These are phyloP conservation scores for Solanum hybrid DNA, from an alignment of 305 asterid species.

Conservation along the genomic window DNA sequence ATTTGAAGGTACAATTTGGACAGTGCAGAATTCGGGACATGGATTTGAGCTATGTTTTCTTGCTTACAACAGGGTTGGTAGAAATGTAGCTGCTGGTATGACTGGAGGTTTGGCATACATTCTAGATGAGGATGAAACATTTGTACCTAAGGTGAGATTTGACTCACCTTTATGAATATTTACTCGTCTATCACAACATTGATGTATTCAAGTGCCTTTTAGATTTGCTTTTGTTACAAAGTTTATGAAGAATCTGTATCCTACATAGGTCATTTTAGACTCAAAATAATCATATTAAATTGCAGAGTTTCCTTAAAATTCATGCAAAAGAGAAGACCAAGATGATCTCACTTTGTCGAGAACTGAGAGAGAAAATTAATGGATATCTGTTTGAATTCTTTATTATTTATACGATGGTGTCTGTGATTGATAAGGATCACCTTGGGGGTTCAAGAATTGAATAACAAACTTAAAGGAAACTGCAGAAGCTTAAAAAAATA, in stretches of 20 bases:
- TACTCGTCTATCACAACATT: not conserved
- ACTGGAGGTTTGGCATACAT: constrained; percentile 94
- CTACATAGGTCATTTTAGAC: not conserved
- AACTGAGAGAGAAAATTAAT: not conserved
- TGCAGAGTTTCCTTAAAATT: not conserved
- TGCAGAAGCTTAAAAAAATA: not conserved
- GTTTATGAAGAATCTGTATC: not conserved
- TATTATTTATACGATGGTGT: not conserved
- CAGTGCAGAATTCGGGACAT: not conserved
- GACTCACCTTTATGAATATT: not conserved
- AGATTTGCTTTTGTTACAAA: not conserved
- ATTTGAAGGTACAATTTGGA: not conserved
- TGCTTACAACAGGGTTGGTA: constrained; percentile 62
- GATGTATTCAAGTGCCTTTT: not conserved
- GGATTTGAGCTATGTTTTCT: constrained; percentile 2
- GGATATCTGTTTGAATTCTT: not conserved
- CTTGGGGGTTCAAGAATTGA: not conserved
- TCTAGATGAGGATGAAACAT: constrained; percentile 91
- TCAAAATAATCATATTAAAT: not conserved
- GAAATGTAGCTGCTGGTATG: constrained; percentile 99
- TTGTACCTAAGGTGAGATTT: constrained; percentile 63
- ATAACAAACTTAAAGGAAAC: not conserved
- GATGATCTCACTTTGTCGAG: not conserved
- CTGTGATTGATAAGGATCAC: not conserved
- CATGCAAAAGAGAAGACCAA: not conserved